Evolutionary conservation across 2,329 filamentous ascomycete species (phyloP), one percentile per base, ranked within the genome.

Genomic region (Trichoderma arundinaceum): DNA sequence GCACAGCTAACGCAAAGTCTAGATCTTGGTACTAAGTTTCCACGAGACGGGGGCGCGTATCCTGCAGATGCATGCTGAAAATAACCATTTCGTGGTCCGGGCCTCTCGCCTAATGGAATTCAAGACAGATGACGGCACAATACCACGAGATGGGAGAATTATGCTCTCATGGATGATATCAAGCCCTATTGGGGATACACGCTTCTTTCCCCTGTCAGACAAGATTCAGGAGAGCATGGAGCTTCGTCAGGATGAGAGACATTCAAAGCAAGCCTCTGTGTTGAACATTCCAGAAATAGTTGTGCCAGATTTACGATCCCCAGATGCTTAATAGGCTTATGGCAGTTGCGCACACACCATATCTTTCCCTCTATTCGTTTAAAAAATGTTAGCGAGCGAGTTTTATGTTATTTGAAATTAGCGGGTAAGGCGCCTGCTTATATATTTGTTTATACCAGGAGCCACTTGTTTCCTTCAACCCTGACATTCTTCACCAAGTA

Each of bases 101-200:
- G 39, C 22, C 39, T 63, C 39, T 46, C 60, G 51, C 15, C 22
- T 7, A 1, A 49, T 56, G 9, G n/a, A 6, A 19, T 35, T 48
- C 35, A 39, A 28, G 10, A 28, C 39, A 7, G 13, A 28, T 9
- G 39, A 56, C 7, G 39, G 39, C 32, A 56, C 49, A 17, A 46
- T 56, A 46, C 28, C 39, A 15, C 22, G 2, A 4, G 28, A 54
- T 13, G 60, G 19, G 12, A 49, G 35, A 13, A n/a, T 35, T 10
- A 52, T 54, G 32, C 39, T 63, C 3, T 33, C 13, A 22, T 54
- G 60, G 49, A 43, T 54, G 60, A 7, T 54, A 17, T 39, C 60
- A 33, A 28, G 15, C 15, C 60, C 49, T 6, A 56, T 56, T 33
- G 44, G 19, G 6, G 33, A 17, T 22, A 61, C 57, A 9, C 6